phyloP scores from a whole-genome alignment of 768 basidiomycete genomes.

The Tulasnella sp. region DNA sequence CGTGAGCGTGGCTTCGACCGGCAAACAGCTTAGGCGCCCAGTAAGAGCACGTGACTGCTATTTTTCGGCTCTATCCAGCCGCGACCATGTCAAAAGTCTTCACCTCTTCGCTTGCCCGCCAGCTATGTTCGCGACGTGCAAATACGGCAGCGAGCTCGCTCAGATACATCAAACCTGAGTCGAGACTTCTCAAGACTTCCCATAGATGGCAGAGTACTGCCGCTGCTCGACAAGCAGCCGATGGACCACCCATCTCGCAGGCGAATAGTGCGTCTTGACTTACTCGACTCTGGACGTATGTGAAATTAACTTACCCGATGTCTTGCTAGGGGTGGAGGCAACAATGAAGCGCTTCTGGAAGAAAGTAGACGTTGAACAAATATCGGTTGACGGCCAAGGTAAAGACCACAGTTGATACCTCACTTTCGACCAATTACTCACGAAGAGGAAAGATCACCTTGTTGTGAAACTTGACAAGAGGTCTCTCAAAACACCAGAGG shows the following conservation, averaged over 20 bases:
- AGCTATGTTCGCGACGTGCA: neutral
- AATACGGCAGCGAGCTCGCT: neutral
- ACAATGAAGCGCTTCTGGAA: conserved; percentile 93
- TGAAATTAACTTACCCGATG: neutral
- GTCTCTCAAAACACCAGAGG: conserved; percentile 79
- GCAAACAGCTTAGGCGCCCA: neutral
- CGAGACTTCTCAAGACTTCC: neutral
- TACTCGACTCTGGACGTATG: neutral
- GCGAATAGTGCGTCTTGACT: conserved; percentile 20
- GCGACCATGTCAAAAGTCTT: neutral
- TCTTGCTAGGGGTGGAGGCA: conserved; percentile 64
- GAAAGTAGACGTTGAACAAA: conserved; percentile 63
- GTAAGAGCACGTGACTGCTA: neutral
- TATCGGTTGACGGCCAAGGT: conserved; percentile 28
- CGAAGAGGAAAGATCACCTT: conserved; percentile 29
- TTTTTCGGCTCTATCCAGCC: neutral
- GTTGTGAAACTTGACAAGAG: conserved; percentile 73
- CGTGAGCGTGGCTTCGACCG: neutral
- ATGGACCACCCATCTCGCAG: conserved; percentile 17
- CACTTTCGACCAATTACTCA: neutral
- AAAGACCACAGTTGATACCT: neutral
- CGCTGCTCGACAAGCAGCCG: neutral
- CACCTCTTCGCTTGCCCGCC: neutral
- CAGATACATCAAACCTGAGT: neutral
- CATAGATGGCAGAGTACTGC: neutral